Percentiles rank a stretch among this genome's conserved stretches.
Conservation (phyloP, 345 rosid genomes). For the Acer yangbiense region DNA sequence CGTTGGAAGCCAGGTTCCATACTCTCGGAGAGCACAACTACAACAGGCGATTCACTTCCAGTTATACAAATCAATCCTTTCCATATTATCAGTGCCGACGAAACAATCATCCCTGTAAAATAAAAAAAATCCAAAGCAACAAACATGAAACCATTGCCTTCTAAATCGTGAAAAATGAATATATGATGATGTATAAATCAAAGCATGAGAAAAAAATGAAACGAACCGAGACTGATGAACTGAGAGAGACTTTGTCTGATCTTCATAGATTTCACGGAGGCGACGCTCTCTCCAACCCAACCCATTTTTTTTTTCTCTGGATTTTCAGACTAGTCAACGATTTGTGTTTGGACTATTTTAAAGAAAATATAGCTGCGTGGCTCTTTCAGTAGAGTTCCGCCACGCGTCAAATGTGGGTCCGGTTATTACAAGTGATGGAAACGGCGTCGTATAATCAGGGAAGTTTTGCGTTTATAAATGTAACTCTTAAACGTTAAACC, state of each 20-base stretch:
- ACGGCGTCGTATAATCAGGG: no score
- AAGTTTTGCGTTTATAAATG: no score
- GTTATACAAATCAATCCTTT: constrained; percentile 69
- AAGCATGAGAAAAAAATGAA: constrained; percentile 1
- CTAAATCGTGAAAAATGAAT: no score
- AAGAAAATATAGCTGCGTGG: neutral
- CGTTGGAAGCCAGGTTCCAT: constrained; percentile 87
- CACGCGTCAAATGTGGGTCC: neutral
- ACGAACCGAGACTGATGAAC: constrained; percentile 54
- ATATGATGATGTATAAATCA: neutral
- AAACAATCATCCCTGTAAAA: constrained; percentile 53
- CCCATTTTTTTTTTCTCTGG: constrained; percentile 26
- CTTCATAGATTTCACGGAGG: constrained; percentile 48
- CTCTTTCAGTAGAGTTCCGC: neutral
- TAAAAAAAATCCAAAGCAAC: neutral
- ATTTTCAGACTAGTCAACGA: neutral
- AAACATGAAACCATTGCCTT: no score
- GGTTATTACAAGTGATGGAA: no score
- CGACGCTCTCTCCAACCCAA: constrained; percentile 39
- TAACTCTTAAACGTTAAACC: constrained; percentile 12
- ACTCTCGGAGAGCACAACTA: constrained; percentile 75
- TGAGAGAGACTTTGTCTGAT: constrained; percentile 54
- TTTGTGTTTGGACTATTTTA: neutral
- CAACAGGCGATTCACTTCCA: constrained; percentile 77
- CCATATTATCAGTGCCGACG: constrained; percentile 78